Evolutionary conservation across 1,284 basidiomycete species (phyloP).

Genomic region (Malassezia cuniculi): DNA sequence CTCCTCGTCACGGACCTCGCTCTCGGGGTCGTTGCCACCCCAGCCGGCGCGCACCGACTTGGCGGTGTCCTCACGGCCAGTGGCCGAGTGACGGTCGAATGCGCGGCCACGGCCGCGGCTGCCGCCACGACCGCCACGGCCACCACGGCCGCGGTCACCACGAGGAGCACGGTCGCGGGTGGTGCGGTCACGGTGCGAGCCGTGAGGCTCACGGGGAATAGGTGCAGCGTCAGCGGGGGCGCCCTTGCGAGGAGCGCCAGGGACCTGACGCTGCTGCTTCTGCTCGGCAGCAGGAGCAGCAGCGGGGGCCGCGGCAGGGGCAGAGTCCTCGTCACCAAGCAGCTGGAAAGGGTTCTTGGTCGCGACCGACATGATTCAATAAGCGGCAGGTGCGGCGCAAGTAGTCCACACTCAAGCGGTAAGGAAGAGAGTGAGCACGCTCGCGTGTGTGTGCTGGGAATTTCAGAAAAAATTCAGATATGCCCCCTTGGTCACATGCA

Average conservation of each 20-base stretch:
- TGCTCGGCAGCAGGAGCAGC: conserved; percentile 25
- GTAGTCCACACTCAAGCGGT: too few species aligned
- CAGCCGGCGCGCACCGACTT: conserved; percentile 83
- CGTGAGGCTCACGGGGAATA: conserved; percentile 1
- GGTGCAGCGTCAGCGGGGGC: conserved; percentile 13
- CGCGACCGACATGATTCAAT: conserved; percentile 46
- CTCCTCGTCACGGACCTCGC: conserved; percentile 62
- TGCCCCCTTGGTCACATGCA: too few species aligned
- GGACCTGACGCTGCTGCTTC: conserved; percentile 28
- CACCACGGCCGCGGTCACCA: conserved; percentile 14
- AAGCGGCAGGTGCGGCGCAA: too few species aligned
- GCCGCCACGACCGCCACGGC: conserved; percentile 45
- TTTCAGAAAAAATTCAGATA: too few species aligned
- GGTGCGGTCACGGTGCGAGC: conserved; percentile 15
- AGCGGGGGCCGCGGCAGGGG: conserved; percentile 28
- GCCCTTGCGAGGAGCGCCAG: conserved; percentile 25
- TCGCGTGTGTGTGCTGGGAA: too few species aligned
- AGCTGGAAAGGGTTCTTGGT: conserved; percentile 43
- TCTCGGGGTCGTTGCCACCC: conserved; percentile 71
- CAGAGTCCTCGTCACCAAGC: conserved; percentile 37
- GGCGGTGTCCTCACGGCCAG: conserved; percentile 65
- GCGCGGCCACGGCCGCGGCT: conserved; percentile 52
- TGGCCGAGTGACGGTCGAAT: conserved; percentile 68
- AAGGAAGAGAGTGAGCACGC: too few species aligned
- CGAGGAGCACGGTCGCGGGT: conserved; percentile 23